phyloP scores from a whole-genome alignment of 805 yeast genomes.

The Scheffersomyces amazonensis region DNA sequence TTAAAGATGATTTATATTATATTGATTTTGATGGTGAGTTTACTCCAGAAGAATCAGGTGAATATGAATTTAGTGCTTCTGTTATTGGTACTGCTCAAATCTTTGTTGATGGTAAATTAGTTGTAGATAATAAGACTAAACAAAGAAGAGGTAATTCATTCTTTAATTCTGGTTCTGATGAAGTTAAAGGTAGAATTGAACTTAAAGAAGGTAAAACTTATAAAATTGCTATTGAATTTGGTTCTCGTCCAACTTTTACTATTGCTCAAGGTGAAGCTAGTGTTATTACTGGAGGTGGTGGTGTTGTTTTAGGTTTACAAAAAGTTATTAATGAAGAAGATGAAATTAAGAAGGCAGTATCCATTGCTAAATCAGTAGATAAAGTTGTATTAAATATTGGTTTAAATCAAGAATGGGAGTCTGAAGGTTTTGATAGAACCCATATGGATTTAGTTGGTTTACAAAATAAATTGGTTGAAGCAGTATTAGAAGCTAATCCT shows the following conservation, averaged over 20 bases:
- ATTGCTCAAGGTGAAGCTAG: constrained; percentile 15
- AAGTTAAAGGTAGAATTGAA: constrained; percentile 36
- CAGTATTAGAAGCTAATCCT: constrained; percentile 23
- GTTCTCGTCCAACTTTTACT: constrained; percentile 19
- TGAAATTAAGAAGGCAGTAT: constrained; percentile 22
- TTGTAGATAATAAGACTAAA: constrained; percentile 54
- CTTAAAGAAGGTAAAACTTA: constrained; percentile 45
- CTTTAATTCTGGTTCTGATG: constrained; percentile 48
- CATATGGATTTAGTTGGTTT: constrained; percentile 27
- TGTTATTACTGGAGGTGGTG: constrained; percentile 23
- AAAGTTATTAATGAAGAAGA: constrained; percentile 19
- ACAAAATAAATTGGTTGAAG: constrained; percentile 23
- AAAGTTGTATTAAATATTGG: constrained; percentile 28
- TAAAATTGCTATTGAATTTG: constrained; percentile 47
- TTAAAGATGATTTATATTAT: constrained; percentile 32
- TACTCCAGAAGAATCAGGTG: constrained; percentile 45
- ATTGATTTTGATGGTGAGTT: constrained; percentile 43
- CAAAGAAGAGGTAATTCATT: constrained; percentile 51
- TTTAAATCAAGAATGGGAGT: constrained; percentile 26
- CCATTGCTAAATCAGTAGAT: constrained; percentile 22
- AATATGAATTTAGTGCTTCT: constrained; percentile 50
- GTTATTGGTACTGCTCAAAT: constrained; percentile 55
- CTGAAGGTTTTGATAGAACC: constrained; percentile 28
- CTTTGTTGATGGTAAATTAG: constrained; percentile 48
- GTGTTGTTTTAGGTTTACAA: constrained; percentile 18